phyloP scores from a whole-genome alignment of 345 rosid species.

The Raphanus sativus region DNA sequence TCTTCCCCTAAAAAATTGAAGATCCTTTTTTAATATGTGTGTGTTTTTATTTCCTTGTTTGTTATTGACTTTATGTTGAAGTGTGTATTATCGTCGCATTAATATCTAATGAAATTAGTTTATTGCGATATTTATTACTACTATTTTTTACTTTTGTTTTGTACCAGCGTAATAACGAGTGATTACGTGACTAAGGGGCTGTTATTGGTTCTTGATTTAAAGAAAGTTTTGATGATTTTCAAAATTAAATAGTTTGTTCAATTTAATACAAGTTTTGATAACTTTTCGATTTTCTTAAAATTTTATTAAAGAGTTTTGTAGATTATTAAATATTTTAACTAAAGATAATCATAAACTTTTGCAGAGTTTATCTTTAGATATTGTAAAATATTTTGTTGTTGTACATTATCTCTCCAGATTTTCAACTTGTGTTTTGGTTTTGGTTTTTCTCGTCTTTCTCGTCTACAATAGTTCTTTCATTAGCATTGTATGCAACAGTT shows the following conservation, averaged over 20 bases:
- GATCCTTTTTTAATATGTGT: conserved; percentile 10
- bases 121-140: neutral
- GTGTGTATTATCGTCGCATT: conserved; percentile 33
- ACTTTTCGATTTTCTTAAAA: neutral
- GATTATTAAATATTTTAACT: neutral
- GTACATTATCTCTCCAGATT: no score
- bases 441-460: no score
- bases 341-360: neutral
- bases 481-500: no score
- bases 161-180: no score
- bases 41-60: neutral
- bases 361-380: neutral
- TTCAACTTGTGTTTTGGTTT: no score
- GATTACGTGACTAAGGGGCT: no score
- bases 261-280: neutral
- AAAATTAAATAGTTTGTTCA: no score
- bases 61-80: neutral
- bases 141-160: no score
- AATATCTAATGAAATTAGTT: conserved; percentile 14
- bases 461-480: no score
- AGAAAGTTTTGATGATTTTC: neutral
- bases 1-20: neutral
- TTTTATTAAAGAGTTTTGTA: neutral
- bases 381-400: no score
- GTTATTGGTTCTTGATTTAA: neutral